These are phyloP conservation scores for Saccharomyces uvarum DNA, from an alignment of 1,139 yeast species.

Conservation along the genomic window DNA sequence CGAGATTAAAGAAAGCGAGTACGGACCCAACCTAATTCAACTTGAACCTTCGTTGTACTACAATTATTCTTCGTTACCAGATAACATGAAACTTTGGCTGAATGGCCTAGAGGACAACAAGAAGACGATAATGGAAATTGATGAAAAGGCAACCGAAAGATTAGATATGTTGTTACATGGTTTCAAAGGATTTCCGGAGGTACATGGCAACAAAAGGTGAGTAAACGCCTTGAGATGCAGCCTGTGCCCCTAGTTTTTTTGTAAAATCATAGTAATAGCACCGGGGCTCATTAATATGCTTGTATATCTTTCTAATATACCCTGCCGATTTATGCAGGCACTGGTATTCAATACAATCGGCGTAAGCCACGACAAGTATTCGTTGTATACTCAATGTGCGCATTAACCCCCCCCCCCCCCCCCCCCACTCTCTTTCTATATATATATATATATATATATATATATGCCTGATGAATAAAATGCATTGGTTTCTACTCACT, in stretches of 20 bases:
- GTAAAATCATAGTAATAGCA: not conserved
- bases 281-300: not conserved
- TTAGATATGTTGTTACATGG: slow-evolving; percentile 22
- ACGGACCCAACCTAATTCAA: not conserved
- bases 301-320: not conserved
- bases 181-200: slow-evolving; percentile 15
- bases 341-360: not conserved
- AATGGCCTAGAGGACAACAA: slow-evolving; percentile 6
- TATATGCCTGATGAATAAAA: not conserved
- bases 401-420: too few relatives aligned
- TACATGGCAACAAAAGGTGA: not conserved
- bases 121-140: not conserved
- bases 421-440: too few relatives aligned
- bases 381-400: not conserved
- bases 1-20: not conserved
- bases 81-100: slow-evolving; percentile 17
- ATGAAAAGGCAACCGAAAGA: slow-evolving; percentile 7
- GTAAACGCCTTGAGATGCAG: not conserved
- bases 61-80: slow-evolving; percentile 14
- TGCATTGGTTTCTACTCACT: not conserved
- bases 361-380: not conserved
- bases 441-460: too few relatives aligned
- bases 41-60: slow-evolving; percentile 14
- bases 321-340: too few relatives aligned
- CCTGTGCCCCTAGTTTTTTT: not conserved